Base-by-base conservation (phyloP, 345 rosid species). In the Noccaea caerulescens region DNA sequence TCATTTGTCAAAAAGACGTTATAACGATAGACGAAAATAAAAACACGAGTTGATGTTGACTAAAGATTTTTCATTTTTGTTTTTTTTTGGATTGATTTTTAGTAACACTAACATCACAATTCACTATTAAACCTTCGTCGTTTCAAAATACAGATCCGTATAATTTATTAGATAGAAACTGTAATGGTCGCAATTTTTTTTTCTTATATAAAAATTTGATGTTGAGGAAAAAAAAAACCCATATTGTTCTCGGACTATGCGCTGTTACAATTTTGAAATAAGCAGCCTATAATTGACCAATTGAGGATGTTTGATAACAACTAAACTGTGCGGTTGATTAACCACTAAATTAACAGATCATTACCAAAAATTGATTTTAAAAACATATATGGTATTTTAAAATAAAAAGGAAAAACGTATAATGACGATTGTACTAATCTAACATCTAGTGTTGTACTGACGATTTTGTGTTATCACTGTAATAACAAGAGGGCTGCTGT, bases 1-100 rank as follows among this genome's bases (percentile, higher is more conserved):
- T 66, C 55, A 58, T 73, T 65, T 47, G 71, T 72, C 71, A 72
- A 65, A 73, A 66, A 73, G 71, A 66, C 71, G 66, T 57, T 73
- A 45, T 44, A 47, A 66, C 60, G 52, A 72, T 65, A 6, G 63
- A 39, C 34, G 30, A 8, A 32, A 43, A 63, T 10, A 7, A 55
- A 36, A 46, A 33, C 45, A 73, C 54, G 64, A 64, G 2, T 49
- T 49, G 72, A 73, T 58, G 53, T 42, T 58, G 77, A 73, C 72
- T 73, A 73, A 51, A 6, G 77, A 73, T 57, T 66, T 56, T 54
- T 36, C 1, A n/a, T 53, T 50, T 50, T 51, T 53, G 10, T 25
- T 20, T 27, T 54, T 54, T 8, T 54, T 30, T 54, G 3, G 30
- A 27, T 27, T 27, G 30, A 27, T 54, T 33, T 54, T 14, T 4